Percentiles rank a stretch among this genome's conserved stretches.
phyloP scores from a whole-genome alignment of 495 filamentous ascomycete genomes.

The Trichoderma erinaceum region DNA sequence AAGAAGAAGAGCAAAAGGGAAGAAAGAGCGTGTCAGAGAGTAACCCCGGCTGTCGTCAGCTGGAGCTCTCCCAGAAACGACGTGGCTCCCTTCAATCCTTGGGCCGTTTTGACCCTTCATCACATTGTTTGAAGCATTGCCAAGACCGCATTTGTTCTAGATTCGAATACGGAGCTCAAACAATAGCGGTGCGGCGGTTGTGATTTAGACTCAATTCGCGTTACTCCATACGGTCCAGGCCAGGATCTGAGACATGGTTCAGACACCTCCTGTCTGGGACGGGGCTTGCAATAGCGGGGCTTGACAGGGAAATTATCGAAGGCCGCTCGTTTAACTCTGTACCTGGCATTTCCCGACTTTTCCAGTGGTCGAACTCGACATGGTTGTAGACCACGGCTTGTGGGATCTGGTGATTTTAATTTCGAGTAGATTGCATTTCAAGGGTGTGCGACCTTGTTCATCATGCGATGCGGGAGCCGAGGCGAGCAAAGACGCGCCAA shows the following conservation, averaged over 20 bases:
- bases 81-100: conserved; percentile 3
- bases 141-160: neutral
- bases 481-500: neutral
- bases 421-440: neutral
- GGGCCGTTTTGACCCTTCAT: neutral
- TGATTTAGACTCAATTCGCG: neutral
- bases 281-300: conserved; percentile 11
- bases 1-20: neutral
- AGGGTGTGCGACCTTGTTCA: neutral
- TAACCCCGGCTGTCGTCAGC: neutral
- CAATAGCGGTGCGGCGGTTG: neutral
- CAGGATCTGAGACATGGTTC: conserved; percentile 16
- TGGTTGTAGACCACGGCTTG: neutral
- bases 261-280: conserved; percentile 16
- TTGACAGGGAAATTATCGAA: neutral
- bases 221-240: neutral
- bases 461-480: neutral
- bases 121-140: neutral
- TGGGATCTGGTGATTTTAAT: conserved; percentile 1
- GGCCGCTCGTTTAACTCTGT: neutral
- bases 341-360: neutral
- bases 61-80: neutral
- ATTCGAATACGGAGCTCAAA: conserved; percentile 7
- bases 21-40: neutral
- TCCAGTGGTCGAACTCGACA: neutral